Conservation (phyloP, 2,329 filamentous ascomycete genomes). For the Verticillium dahliae region DNA sequence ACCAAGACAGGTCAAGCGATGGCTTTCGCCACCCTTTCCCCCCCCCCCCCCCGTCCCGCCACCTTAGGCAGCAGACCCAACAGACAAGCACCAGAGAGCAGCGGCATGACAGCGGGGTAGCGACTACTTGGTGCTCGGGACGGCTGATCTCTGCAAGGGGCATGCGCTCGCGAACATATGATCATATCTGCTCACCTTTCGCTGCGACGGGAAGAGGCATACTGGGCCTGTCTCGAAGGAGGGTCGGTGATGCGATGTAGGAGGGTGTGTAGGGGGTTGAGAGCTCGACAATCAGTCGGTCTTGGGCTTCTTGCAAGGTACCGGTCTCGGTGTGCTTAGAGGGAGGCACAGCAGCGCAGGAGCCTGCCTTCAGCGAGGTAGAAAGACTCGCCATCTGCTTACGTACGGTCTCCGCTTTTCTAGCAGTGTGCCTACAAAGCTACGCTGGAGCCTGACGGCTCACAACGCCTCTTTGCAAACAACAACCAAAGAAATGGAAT, state of each 20-base stretch:
- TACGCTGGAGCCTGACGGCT: too few relatives aligned
- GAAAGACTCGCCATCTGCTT: too few relatives aligned
- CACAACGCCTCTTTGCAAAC: too few relatives aligned
- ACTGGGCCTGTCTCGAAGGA: background rate
- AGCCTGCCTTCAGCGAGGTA: too few relatives aligned
- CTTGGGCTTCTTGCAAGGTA: background rate
- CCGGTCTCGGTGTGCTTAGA: too few relatives aligned
- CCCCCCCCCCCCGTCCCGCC: background rate
- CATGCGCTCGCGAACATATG: background rate
- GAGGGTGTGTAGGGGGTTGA: background rate
- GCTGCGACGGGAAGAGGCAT: slow-evolving; percentile 11
- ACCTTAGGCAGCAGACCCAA: background rate
- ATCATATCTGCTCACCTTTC: slow-evolving; percentile 7
- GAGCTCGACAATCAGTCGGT: background rate
- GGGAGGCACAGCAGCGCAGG: too few relatives aligned
- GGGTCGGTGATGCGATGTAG: background rate
- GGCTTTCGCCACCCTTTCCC: background rate
- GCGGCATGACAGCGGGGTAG: background rate
- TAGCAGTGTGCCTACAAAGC: too few relatives aligned
- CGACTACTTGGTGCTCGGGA: background rate
- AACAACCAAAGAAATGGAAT: too few relatives aligned
- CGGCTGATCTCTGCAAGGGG: background rate
- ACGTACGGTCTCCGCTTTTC: too few relatives aligned
- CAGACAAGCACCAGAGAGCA: background rate
- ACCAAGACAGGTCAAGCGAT: background rate